Evolutionary conservation across 768 basidiomycete genomes (phyloP), one percentile per base, ranked within the genome.

Genomic region (Boletus patriciae): DNA sequence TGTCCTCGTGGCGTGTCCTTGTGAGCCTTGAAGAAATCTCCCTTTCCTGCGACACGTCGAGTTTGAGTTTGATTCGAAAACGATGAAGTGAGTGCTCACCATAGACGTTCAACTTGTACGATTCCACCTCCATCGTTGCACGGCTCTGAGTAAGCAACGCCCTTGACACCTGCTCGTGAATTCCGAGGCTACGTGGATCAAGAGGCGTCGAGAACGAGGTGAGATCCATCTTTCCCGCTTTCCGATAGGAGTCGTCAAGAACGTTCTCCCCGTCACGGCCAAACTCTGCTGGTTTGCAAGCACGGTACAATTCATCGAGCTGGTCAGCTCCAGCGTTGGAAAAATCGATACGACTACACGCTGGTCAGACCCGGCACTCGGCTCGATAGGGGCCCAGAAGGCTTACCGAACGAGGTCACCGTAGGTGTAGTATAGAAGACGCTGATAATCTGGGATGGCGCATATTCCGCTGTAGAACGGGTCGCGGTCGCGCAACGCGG

Each of bases 51-150:
- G 13, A 25, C 9, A 44, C 10, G 9, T 33, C 21, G 15, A 18
- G 3, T 9, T n/a, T 18, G 23, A 23, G 43, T 29, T n/a, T 18
- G 23, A 23, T 34, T 29, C 13, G 11, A 33, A 7, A 33, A 40
- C 46, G 46, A 19, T 10, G 27, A 27, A 27, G 31, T 11, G 16
- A 25, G 12, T 12, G 19, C 42, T 40, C 27, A 79, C 81, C 75
- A 50, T 81, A 80, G 6, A 80, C 74, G 48, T 81, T 79, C 50
- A 81, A 66, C 56, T 81, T 80, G 63, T 79, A 78, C 9, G 78
- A 53, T 58, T 81, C 76, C 56, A 11, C 15, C 0, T 41, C 33
- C 38, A 47, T 51, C 37, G 27, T 18, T 5, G 56, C 50, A 3
- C 27, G 4, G 5, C 25, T 25, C 38, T 36, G 1, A 6, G 61